A percentile compares a stretch with the other conserved stretches of the same genome.
phyloP scores from a whole-genome alignment of 805 yeast genomes.

The Wickerhamiella australiensis region DNA sequence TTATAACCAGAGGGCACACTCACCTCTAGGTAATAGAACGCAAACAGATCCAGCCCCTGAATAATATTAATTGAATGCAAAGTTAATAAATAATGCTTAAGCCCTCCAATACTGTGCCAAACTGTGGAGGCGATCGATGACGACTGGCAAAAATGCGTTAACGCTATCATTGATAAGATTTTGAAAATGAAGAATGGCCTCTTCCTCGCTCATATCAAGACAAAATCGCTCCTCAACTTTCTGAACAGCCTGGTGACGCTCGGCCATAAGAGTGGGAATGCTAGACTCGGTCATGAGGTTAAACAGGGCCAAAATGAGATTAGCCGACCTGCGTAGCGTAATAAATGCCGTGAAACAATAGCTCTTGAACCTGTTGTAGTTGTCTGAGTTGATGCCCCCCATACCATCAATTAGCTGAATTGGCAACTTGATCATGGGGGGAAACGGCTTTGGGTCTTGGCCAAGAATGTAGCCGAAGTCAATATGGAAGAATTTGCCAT shows the following conservation, averaged over 20 bases:
- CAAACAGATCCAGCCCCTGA: no score
- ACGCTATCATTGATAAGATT: conserved; percentile 89
- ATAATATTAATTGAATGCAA: background rate
- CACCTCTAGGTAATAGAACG: no score
- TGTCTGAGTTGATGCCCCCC: conserved; percentile 84
- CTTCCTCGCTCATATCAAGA: conserved; percentile 87
- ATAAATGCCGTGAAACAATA: conserved; percentile 92
- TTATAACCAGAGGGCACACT: background rate
- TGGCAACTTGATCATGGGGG: conserved; percentile 95
- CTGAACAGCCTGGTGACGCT: conserved; percentile 74
- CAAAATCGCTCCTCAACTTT: conserved; percentile 92
- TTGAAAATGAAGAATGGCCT: conserved; percentile 90
- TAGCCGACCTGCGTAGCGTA: conserved; percentile 78
- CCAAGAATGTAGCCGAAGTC: conserved; percentile 96
- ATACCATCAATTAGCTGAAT: conserved; percentile 95
- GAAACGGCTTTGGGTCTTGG: conserved; percentile 95
- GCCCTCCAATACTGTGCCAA: conserved; percentile 98
- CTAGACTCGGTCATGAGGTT: conserved; percentile 89
- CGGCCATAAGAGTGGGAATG: conserved; percentile 78
- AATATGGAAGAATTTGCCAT: conserved; percentile 91
- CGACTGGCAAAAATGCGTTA: conserved; percentile 84
- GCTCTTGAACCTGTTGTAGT: conserved; percentile 75
- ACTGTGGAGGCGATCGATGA: conserved; percentile 87
- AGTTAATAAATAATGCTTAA: conserved; percentile 24
- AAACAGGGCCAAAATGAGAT: conserved; percentile 76